Evolutionary conservation across 1,284 basidiomycete genomes (phyloP).

Genomic region (Trametes polyzona): DNA sequence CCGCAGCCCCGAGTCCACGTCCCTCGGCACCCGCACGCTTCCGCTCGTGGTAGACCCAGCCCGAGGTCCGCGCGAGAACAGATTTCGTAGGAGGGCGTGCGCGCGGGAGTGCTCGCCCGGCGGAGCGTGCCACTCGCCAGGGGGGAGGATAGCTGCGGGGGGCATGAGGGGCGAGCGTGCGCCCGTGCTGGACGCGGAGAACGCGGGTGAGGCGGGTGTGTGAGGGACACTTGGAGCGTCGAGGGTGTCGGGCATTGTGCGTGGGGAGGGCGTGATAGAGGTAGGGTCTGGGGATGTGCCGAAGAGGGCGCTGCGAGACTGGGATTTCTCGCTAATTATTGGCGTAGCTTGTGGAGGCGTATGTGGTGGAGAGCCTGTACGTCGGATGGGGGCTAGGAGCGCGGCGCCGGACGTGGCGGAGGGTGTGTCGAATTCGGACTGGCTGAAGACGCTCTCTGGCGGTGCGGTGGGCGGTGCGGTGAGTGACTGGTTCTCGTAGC

Average conservation of each 20-base stretch:
- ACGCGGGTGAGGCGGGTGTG: background rate
- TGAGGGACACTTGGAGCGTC: background rate
- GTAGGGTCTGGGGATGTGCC: background rate
- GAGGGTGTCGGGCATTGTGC: background rate
- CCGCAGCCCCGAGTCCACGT: slow-evolving; percentile 21
- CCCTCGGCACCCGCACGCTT: background rate
- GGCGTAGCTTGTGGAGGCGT: background rate
- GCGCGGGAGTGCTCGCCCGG: slow-evolving; percentile 12
- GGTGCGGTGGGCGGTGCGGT: background rate
- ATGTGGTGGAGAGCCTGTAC: background rate
- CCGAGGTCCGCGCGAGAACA: slow-evolving; percentile 3
- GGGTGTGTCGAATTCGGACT: background rate
- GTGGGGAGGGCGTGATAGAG: background rate
- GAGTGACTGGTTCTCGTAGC: background rate
- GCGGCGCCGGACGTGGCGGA: background rate
- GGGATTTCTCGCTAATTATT: background rate
- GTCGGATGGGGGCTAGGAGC: background rate
- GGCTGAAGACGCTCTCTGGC: background rate
- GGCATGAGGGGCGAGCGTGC: background rate
- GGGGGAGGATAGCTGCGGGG: slow-evolving; percentile 5
- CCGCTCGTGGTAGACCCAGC: background rate
- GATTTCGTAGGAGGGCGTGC: slow-evolving; percentile 8
- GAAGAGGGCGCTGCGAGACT: background rate
- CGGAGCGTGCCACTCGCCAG: slow-evolving; percentile 20
- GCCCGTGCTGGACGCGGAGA: background rate